Conservation (phyloP, 2,329 filamentous ascomycete species). For the Trichophyton mentagrophytes region DNA sequence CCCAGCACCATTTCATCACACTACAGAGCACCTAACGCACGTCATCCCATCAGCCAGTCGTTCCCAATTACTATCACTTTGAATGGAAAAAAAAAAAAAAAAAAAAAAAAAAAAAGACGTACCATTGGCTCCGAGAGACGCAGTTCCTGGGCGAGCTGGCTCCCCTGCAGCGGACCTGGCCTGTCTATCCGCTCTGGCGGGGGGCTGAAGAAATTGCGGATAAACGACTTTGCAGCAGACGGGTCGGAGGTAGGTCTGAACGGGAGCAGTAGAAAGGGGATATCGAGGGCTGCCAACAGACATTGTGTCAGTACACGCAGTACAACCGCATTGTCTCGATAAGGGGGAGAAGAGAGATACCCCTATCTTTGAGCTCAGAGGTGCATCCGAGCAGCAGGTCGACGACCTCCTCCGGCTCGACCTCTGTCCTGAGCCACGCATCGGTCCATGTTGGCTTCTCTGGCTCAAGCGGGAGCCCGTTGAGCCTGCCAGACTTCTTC, state of each 20-base stretch:
- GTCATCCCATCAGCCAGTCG: not conserved
- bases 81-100: too few species aligned
- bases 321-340: too few species aligned
- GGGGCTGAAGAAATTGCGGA: conserved; percentile 80
- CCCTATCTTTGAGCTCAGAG: conserved; percentile 83
- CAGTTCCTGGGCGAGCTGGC: conserved; percentile 67
- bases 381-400: conserved; percentile 77
- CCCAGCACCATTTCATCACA: conserved; percentile 98
- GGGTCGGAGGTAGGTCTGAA: conserved; percentile 90
- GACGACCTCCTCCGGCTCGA: conserved; percentile 82
- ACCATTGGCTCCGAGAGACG: conserved; percentile 92
- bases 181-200: conserved; percentile 42
- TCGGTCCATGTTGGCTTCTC: conserved; percentile 73
- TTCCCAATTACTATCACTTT: not conserved
- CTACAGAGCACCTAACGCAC: conserved; percentile 66
- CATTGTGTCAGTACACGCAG: conserved; percentile 12
- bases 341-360: conserved; percentile 39
- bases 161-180: conserved; percentile 45
- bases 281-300: conserved; percentile 56
- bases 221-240: conserved; percentile 79
- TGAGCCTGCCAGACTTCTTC: conserved; percentile 47
- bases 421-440: conserved; percentile 67
- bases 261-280: conserved; percentile 83
- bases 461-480: conserved; percentile 41
- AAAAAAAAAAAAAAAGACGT: conserved; percentile 23